Conservation (phyloP, 2,329 filamentous ascomycete species). For the Periglandula ipomoeae region DNA sequence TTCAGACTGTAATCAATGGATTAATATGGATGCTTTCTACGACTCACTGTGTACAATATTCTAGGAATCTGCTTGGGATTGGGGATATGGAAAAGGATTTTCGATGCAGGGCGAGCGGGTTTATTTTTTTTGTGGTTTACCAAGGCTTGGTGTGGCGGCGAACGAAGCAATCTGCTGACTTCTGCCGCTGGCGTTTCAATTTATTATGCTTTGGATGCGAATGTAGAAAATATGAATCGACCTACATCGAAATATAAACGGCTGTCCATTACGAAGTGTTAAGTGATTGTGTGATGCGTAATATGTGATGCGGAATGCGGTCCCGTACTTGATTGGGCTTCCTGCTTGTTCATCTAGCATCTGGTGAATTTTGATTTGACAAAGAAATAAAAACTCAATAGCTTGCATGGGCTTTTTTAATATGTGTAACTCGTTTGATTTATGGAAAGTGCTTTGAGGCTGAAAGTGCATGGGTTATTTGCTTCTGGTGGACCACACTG, state of each 20-base stretch:
- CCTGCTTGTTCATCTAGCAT: no score
- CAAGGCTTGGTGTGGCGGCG: slow-evolving; percentile 6
- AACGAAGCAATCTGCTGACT: slow-evolving; percentile 1
- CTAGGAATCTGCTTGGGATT: not conserved
- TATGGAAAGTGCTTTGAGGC: no score
- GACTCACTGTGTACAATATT: slow-evolving; percentile 3
- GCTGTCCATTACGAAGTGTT: not conserved
- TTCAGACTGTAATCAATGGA: not conserved
- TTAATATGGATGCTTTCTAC: slow-evolving; percentile 4
- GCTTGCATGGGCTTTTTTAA: no score
- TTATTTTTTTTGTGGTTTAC: slow-evolving; percentile 10
- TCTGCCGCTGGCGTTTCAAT: slow-evolving; percentile 9
- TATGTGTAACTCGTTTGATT: no score
- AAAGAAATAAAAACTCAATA: no score
- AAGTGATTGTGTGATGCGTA: no score
- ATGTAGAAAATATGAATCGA: slow-evolving; percentile 14
- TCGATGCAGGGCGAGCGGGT: slow-evolving; percentile 12
- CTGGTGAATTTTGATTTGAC: no score
- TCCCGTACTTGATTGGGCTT: no score
- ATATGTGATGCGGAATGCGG: no score
- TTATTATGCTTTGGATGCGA: slow-evolving; percentile 11
- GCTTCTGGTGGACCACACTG: no score
- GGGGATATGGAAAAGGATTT: not conserved
- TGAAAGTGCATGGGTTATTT: no score
- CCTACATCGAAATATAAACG: slow-evolving; percentile 8